Evolutionary conservation across 176 grass and related monocot species (phyloP).

Genomic region (Areca catechu): DNA sequence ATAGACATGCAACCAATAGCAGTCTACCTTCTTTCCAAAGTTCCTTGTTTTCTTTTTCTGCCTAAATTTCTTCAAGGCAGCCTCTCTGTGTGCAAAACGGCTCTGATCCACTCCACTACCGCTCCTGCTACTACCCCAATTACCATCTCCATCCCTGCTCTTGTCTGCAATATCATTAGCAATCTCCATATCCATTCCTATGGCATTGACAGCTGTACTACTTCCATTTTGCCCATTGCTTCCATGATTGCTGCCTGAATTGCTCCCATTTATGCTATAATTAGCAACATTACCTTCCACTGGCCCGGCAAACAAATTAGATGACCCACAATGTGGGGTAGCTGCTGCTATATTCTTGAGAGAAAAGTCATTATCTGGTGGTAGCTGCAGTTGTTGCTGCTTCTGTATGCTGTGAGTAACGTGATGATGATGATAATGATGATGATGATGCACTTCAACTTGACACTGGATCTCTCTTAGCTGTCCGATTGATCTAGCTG

Average conservation of each 20-base stretch:
- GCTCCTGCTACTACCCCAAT: slow-evolving; percentile 39
- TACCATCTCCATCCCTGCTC: slow-evolving; percentile 27
- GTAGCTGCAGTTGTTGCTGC: slow-evolving; percentile 7
- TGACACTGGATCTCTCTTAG: slow-evolving; percentile 37
- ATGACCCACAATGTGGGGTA: slow-evolving; percentile 33
- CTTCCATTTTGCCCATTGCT: slow-evolving; percentile 57
- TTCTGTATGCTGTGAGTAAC: slow-evolving; percentile 19
- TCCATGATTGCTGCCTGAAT: slow-evolving; percentile 64
- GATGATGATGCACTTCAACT: slow-evolving; percentile 28
- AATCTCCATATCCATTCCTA: slow-evolving; percentile 40
- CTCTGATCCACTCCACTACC: slow-evolving; percentile 39
- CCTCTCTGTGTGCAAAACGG: slow-evolving; percentile 50
- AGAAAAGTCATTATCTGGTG: slow-evolving; percentile 1
- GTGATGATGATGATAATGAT: slow-evolving; percentile 35
- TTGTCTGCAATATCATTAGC: slow-evolving; percentile 30
- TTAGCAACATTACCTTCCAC: slow-evolving; percentile 66
- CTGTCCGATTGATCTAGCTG: slow-evolving; percentile 17
- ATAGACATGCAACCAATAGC: slow-evolving; percentile 9
- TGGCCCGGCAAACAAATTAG: slow-evolving; percentile 29
- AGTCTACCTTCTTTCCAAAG: slow-evolving; percentile 80
- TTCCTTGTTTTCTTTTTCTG: slow-evolving; percentile 67
- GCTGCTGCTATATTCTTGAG: slow-evolving; percentile 23
- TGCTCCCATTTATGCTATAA: slow-evolving; percentile 50
- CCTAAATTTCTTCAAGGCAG: slow-evolving; percentile 63
- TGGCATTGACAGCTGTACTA: slow-evolving; percentile 27